Evolutionary conservation across 2,329 filamentous ascomycete genomes (phyloP), one percentile per base, ranked within the genome.

Genomic region (Sporothrix schenckii): DNA sequence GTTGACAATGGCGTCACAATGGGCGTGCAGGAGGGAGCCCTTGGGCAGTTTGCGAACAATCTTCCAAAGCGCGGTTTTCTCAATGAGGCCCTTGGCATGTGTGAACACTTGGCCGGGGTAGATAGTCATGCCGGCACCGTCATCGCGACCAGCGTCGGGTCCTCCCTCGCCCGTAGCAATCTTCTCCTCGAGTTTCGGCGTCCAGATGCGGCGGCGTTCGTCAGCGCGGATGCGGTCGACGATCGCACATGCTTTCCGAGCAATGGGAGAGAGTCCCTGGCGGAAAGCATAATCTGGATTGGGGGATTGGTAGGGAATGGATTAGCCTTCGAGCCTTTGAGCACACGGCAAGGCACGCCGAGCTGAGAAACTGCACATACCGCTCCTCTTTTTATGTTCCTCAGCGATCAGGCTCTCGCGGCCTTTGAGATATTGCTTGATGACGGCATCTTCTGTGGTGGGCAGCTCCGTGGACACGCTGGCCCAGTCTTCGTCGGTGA

Each of bases 41-140:
- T 98, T 98, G 39, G 94, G 94, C 91, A 98, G 93, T 73, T 83
- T 86, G 71, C 89, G 87, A 19, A 97, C 86, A 75, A 97, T 95
- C 74, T 88, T 86, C 93, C 93, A 98, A 30, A 97, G 84, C 76
- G 89, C 89, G 16, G 92, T 97, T 75, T 85, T 84, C 80, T 97
- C 92, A 88, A 97, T 96, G 50, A 88, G 88, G n/a, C 89, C 87
- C 79, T 93, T 94, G 75, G 93, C 93, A 49, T 94, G 85, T 49
- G 87, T 89, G 80, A 97, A 97, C 91, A 97, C 95, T 91, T 97
- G 97, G 13, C 94, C 94, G 0, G 93, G 93, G 77, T 91, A 92
- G 66, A 94, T 82, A 0, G 73, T 71, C 49, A 70, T 68, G 70
- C 70, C 73, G 4, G 39, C 30, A 11, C 71, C 58, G n/a, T 44